A percentile compares a stretch with the other conserved stretches of the same genome.
Conservation (phyloP, 257 asterid genomes). For the Solanum rostratum region DNA sequence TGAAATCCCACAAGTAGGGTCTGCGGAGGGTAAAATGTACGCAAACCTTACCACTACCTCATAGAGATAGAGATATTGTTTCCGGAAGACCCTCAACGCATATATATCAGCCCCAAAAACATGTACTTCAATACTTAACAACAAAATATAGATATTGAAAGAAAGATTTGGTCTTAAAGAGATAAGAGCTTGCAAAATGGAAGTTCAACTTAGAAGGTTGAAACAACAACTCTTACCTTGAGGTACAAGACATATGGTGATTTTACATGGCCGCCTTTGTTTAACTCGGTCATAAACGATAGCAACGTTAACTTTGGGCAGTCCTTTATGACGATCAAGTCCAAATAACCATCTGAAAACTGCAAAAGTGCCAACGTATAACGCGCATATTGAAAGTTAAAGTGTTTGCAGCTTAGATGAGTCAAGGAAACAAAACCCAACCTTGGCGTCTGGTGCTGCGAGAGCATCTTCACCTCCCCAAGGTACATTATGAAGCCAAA, state of each 20-base stretch:
- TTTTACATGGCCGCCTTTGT: slow-evolving; percentile 68
- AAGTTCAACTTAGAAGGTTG: not conserved
- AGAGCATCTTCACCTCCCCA: slow-evolving; percentile 82
- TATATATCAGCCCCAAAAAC: too few species aligned
- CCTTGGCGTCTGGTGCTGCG: slow-evolving; percentile 99
- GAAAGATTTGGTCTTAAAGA: not conserved
- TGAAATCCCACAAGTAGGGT: too few species aligned
- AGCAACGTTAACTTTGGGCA: slow-evolving; percentile 57
- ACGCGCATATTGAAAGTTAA: not conserved
- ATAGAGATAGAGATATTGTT: too few species aligned
- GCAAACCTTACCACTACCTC: too few species aligned
- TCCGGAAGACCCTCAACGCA: too few species aligned
- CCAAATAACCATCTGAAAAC: slow-evolving; percentile 97
- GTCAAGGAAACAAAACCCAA: slow-evolving; percentile 3
- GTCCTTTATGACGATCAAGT: slow-evolving; percentile 75
- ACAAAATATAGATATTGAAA: not conserved
- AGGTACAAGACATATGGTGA: slow-evolving; percentile 60
- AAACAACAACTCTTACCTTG: slow-evolving; percentile 39
- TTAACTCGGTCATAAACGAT: slow-evolving; percentile 44
- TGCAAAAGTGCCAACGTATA: slow-evolving; percentile 15
- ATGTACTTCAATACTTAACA: not conserved
- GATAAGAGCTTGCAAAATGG: not conserved
- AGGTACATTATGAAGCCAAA: slow-evolving; percentile 98
- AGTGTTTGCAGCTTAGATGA: not conserved
- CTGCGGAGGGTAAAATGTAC: too few species aligned